Percentiles rank a stretch among this genome's conserved stretches.
Evolutionary conservation across 2,329 filamentous ascomycete genomes (phyloP).

Genomic region (Calonectria fujianensis): DNA sequence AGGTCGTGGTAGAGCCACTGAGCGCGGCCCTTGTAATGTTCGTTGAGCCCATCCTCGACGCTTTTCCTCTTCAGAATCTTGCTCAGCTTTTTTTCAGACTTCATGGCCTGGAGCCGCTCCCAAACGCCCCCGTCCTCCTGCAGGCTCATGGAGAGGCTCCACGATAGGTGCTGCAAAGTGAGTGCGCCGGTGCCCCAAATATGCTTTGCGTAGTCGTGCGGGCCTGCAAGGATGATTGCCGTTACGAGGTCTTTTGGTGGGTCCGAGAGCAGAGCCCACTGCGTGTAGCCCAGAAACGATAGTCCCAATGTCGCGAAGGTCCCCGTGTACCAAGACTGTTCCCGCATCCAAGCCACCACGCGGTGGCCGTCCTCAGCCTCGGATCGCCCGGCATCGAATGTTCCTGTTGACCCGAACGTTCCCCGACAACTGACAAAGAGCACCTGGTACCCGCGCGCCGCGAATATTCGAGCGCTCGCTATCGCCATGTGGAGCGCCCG

Average conservation of each 20-base stretch:
- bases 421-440: conserved; percentile 20
- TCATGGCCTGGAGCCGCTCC: conserved; percentile 2
- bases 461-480: conserved; percentile 6
- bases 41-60: not conserved
- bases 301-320: conserved; percentile 7
- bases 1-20: conserved; percentile 4
- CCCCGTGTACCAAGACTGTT: conserved; percentile 3
- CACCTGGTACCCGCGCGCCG: conserved; percentile 10
- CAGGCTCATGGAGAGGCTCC: not conserved
- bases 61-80: not conserved
- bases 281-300: conserved; percentile 9
- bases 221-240: not conserved
- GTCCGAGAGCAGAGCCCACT: not conserved
- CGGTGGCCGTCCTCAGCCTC: conserved; percentile 7
- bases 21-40: conserved; percentile 8
- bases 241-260: not conserved
- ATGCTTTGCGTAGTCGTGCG: conserved; percentile 12
- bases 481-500: conserved; percentile 12
- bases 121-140: conserved; percentile 7
- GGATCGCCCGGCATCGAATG: conserved; percentile 8
- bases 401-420: conserved; percentile 20
- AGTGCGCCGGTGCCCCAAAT: conserved; percentile 12
- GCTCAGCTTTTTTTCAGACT: not conserved
- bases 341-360: conserved; percentile 1
- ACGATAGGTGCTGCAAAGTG: conserved; percentile 4